A percentile compares a stretch with the other conserved stretches of the same genome.
phyloP scores from a whole-genome alignment of 305 asterid species.

The Solanum hybrid region DNA sequence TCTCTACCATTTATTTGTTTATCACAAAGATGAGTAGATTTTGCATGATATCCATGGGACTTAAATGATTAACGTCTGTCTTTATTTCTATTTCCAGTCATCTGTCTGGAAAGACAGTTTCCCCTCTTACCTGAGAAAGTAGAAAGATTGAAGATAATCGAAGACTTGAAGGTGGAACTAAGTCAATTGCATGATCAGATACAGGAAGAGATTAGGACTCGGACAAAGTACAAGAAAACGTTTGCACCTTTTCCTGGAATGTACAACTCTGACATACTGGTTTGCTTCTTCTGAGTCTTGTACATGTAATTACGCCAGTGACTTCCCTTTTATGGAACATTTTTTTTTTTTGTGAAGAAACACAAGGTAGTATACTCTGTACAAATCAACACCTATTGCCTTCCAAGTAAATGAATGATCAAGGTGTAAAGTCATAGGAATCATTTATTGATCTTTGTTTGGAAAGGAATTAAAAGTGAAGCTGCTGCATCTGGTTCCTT shows the following conservation, averaged over 20 bases:
- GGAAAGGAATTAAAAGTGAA: not conserved
- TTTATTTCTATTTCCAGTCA: slow-evolving; percentile 7
- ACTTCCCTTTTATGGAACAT: not conserved
- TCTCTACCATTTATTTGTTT: not conserved
- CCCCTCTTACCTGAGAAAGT: not conserved
- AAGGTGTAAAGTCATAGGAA: not conserved
- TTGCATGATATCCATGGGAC: not conserved
- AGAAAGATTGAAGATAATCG: not conserved
- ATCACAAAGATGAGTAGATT: not conserved
- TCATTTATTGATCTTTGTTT: not conserved
- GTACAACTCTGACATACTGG: not conserved
- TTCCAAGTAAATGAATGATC: not conserved
- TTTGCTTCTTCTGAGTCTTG: not conserved
- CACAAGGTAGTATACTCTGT: not conserved
- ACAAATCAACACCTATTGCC: not conserved
- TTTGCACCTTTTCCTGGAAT: not conserved
- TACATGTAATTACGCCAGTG: not conserved
- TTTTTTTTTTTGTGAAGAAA: not conserved
- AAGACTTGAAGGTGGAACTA: not conserved
- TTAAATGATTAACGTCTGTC: not conserved
- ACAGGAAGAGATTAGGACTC: not conserved
- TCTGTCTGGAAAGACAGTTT: not conserved
- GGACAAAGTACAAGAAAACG: not conserved
- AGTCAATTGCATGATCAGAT: not conserved
- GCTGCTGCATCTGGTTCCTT: not conserved